Conservation (phyloP, 148 eudicot genomes). For the Amaranthus cruentus region DNA sequence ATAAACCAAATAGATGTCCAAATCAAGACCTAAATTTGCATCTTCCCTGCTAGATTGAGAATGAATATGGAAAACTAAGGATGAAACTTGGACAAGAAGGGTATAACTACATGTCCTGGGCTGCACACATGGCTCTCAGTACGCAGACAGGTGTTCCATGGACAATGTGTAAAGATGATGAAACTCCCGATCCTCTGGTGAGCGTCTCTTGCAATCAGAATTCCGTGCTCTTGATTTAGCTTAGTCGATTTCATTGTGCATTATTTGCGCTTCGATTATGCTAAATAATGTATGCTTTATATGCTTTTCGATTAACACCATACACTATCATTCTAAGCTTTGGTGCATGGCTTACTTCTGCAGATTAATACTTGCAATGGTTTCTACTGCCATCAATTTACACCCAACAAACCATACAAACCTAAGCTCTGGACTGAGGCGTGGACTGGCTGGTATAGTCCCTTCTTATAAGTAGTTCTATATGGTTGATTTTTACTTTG, state of each 20-base stretch:
- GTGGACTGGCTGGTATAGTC: conserved; percentile 73
- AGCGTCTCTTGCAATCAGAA: neutral
- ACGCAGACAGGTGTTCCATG: conserved; percentile 79
- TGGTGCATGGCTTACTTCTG: neutral
- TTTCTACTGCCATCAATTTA: conserved; percentile 65
- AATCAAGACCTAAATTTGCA: neutral
- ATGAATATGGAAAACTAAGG: conserved; percentile 60
- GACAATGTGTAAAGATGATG: conserved; percentile 89
- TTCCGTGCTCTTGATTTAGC: neutral
- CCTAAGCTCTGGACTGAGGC: conserved; percentile 86
- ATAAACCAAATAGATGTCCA: too few relatives aligned
- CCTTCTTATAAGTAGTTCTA: neutral
- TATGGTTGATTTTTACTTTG: neutral
- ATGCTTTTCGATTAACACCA: neutral
- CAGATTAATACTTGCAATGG: conserved; percentile 94
- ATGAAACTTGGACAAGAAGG: conserved; percentile 43
- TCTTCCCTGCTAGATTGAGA: conserved; percentile 54
- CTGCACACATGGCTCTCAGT: conserved; percentile 74
- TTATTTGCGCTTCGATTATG: too few relatives aligned
- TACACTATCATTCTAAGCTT: neutral
- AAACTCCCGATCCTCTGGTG: conserved; percentile 86
- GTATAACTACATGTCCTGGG: conserved; percentile 68
- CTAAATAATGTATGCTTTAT: neutral
- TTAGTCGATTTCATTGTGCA: neutral
- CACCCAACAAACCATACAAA: conserved; percentile 70